These are phyloP conservation scores for Debaryomycetaceae sp. DNA, from an alignment of 1,139 yeast species.

Conservation along the genomic window DNA sequence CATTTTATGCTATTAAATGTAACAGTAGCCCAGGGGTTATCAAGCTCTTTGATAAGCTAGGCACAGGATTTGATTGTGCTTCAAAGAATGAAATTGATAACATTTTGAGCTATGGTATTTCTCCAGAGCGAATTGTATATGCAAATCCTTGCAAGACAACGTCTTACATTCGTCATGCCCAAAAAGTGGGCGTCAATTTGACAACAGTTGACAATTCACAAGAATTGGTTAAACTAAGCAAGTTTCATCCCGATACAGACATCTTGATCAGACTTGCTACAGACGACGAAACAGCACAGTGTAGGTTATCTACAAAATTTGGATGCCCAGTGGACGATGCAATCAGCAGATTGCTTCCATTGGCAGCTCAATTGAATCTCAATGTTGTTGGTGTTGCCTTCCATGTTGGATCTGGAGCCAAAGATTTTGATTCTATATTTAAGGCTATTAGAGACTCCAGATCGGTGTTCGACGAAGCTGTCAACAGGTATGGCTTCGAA, in stretches of 20 bases:
- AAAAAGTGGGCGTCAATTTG: constrained; percentile 50
- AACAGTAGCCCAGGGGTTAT: constrained; percentile 71
- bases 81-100: constrained; percentile 78
- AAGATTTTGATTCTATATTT: constrained; percentile 63
- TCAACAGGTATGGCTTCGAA: constrained; percentile 18
- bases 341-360: constrained; percentile 49
- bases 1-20: constrained; percentile 93
- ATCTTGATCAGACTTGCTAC: constrained; percentile 81
- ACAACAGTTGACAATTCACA: constrained; percentile 90
- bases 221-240: constrained; percentile 72
- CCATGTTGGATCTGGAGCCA: constrained; percentile 95
- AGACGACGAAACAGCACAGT: constrained; percentile 84
- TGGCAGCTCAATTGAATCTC: constrained; percentile 61
- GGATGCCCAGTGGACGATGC: constrained; percentile 72
- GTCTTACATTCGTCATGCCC: constrained; percentile 75
- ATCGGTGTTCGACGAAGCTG: constrained; percentile 62
- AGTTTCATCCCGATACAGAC: constrained; percentile 64
- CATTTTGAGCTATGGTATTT: constrained; percentile 60
- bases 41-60: constrained; percentile 53
- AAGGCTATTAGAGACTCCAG: constrained; percentile 76
- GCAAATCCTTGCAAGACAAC: constrained; percentile 94
- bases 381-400: constrained; percentile 83
- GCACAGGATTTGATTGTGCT: constrained; percentile 91
- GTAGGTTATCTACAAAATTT: constrained; percentile 85
- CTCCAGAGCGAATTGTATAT: constrained; percentile 69